Percentiles rank a stretch among this genome's conserved stretches.
These are phyloP conservation scores for Hyaloscypha bicolor DNA, from an alignment of 495 filamentous ascomycete species.

Conservation along the genomic window DNA sequence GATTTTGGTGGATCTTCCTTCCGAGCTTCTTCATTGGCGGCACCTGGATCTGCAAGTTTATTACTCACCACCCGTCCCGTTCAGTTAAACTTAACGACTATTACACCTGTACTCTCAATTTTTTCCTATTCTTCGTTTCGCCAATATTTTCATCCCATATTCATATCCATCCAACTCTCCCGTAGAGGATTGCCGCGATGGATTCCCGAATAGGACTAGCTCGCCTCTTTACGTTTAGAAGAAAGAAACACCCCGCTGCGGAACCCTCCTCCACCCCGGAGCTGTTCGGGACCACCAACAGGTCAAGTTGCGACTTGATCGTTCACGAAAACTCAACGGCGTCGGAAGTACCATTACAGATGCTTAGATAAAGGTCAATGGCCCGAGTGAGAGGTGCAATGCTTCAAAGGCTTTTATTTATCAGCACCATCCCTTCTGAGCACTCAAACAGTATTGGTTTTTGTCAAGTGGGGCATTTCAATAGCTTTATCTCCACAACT, in stretches of 20 bases:
- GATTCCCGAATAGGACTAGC: neutral
- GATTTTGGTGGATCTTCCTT: too few relatives aligned
- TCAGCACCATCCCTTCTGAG: neutral
- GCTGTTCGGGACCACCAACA: neutral
- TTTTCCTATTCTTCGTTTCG: too few relatives aligned
- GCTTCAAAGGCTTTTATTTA: neutral
- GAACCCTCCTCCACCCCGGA: neutral
- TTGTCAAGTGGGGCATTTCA: too few relatives aligned
- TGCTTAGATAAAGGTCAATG: neutral
- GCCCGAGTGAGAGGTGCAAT: neutral
- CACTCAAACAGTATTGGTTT: neutral
- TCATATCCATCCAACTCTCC: neutral
- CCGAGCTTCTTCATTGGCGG: too few relatives aligned
- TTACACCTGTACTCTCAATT: too few relatives aligned
- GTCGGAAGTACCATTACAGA: neutral
- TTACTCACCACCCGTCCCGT: too few relatives aligned
- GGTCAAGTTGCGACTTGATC: neutral
- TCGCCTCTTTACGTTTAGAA: neutral
- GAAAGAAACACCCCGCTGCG: neutral
- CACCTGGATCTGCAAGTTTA: too few relatives aligned
- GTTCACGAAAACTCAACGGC: neutral
- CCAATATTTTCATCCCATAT: too few relatives aligned
- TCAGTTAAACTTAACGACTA: too few relatives aligned
- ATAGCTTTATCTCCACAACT: too few relatives aligned
- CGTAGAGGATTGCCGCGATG: neutral